These are phyloP conservation scores for Colletotrichum theobromicola DNA, from an alignment of 2,329 filamentous ascomycete species.

Conservation along the genomic window DNA sequence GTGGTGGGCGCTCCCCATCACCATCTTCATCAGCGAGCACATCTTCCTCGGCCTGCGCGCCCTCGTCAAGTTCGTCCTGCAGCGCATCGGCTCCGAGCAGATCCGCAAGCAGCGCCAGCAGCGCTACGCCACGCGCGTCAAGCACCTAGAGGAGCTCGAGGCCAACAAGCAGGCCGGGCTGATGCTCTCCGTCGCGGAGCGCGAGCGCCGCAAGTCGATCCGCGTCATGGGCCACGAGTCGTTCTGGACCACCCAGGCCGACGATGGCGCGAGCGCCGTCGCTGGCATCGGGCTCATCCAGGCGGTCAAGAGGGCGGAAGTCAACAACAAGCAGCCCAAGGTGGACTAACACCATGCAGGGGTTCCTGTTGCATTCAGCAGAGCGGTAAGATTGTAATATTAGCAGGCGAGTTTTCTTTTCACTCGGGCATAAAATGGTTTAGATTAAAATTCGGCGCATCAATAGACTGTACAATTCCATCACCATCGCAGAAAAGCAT, in stretches of 20 bases:
- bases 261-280: constrained; percentile 40
- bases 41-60: constrained; percentile 67
- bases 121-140: constrained; percentile 40
- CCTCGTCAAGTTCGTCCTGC: constrained; percentile 38
- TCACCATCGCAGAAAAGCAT: background rate
- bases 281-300: constrained; percentile 39
- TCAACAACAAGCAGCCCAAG: constrained; percentile 13
- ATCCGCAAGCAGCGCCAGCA: constrained; percentile 44
- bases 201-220: constrained; percentile 42
- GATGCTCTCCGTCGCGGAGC: constrained; percentile 37
- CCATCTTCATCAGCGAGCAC: constrained; percentile 77
- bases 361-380: background rate
- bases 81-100: constrained; percentile 43
- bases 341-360: background rate
- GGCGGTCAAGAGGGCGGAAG: constrained; percentile 25
- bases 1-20: constrained; percentile 70
- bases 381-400: background rate
- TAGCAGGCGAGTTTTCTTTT: background rate
- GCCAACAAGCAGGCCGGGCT: constrained; percentile 37
- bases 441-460: background rate
- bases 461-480: background rate
- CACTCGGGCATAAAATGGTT: background rate
- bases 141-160: constrained; percentile 45
- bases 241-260: constrained; percentile 48
- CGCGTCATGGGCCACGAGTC: constrained; percentile 34